Percentiles rank a stretch among this genome's conserved stretches.
These are phyloP conservation scores for Kentomonas sorsogonicus DNA, from an alignment of 208 protist species.

Conservation along the genomic window DNA sequence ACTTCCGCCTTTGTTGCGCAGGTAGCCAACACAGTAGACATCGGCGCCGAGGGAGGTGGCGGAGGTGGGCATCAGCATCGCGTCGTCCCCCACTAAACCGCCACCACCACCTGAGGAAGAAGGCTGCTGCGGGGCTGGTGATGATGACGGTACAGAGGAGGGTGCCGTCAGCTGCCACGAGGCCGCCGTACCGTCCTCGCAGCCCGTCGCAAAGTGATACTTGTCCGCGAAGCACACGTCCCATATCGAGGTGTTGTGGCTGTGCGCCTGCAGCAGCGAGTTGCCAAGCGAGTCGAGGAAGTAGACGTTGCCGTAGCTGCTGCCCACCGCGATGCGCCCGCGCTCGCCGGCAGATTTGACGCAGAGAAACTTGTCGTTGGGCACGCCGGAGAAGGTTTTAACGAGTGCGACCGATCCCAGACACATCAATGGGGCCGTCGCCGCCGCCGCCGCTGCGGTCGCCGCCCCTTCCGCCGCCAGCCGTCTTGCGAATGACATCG, in stretches of 20 bases:
- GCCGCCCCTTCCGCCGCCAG: no score
- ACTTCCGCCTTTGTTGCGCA: no score
- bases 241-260: constrained; percentile 74
- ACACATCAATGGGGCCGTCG: constrained; percentile 40
- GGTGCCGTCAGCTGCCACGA: constrained; percentile 37
- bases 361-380: constrained; percentile 77
- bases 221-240: constrained; percentile 68
- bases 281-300: constrained; percentile 73
- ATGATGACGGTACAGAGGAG: not conserved
- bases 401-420: constrained; percentile 60
- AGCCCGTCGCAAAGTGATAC: constrained; percentile 67
- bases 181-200: constrained; percentile 62
- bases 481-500: constrained; percentile 29
- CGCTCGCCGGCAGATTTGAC: constrained; percentile 45
- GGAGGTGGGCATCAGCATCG: constrained; percentile 29
- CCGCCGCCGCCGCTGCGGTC: constrained; percentile 11
- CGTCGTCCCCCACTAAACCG: constrained; percentile 1
- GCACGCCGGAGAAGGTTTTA: constrained; percentile 52
- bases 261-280: constrained; percentile 76
- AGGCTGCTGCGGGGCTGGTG: not conserved
- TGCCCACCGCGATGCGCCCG: constrained; percentile 72
- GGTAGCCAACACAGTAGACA: constrained; percentile 70
- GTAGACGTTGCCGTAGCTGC: constrained; percentile 77
- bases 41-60: constrained; percentile 60
- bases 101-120: not conserved